phyloP scores from a whole-genome alignment of 345 rosid species.

The Tarenaya hassleriana region DNA sequence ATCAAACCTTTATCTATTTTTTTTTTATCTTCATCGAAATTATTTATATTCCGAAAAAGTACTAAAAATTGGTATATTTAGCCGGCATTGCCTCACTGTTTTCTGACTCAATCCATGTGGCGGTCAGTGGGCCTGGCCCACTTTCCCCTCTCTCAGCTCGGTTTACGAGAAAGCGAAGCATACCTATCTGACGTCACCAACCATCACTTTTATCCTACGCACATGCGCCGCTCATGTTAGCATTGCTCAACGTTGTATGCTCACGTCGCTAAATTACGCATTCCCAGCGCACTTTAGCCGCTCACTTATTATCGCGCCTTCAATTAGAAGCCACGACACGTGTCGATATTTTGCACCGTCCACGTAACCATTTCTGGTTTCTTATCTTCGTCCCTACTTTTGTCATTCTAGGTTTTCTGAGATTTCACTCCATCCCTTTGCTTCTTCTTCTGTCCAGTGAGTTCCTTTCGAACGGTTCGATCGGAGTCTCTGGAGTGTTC shows the following conservation, averaged over 20 bases:
- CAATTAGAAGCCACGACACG: constrained; percentile 29
- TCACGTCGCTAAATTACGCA: constrained; percentile 25
- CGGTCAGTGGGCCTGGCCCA: constrained; percentile 50
- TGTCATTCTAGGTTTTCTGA: constrained; percentile 30
- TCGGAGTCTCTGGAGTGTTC: background rate
- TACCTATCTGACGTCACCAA: constrained; percentile 7
- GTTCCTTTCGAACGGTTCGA: background rate
- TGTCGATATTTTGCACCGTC: constrained; percentile 23
- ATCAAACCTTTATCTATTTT: no score
- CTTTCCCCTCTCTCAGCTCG: constrained; percentile 31
- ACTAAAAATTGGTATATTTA: background rate
- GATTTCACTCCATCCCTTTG: background rate
- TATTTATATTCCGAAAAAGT: no score
- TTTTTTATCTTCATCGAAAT: no score
- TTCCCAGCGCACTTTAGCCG: constrained; percentile 26
- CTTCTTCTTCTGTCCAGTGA: background rate
- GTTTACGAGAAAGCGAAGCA: constrained; percentile 39
- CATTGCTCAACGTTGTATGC: background rate
- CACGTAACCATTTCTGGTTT: constrained; percentile 36
- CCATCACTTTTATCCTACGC: constrained; percentile 24
- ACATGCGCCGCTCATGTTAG: constrained; percentile 13
- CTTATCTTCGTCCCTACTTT: constrained; percentile 12
- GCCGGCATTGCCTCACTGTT: constrained; percentile 41
- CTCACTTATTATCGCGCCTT: no score
- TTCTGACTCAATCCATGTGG: constrained; percentile 56